Base-by-base conservation (phyloP, 2,329 filamentous ascomycete genomes). In the Penicillium sp. region DNA sequence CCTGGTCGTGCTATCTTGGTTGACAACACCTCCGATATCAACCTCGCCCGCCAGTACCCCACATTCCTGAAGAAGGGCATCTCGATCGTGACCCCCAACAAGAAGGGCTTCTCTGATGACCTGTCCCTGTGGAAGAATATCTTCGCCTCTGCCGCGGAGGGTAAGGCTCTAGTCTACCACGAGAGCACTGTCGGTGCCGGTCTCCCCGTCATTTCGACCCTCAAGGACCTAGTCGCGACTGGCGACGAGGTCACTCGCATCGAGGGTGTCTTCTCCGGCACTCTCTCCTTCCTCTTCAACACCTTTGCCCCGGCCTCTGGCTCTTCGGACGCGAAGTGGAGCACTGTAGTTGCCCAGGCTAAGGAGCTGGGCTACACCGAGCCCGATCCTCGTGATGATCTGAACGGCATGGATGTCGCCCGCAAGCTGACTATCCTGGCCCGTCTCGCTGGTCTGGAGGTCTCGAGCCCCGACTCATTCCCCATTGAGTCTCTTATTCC, bases 201-300 rank as follows among this genome's bases (percentile, higher is more conserved):
- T 2, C 84, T 99, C 55, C 95, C 95, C 6, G 90, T 98, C 62
- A 90, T 99, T 70, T 96, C 92, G 46, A 97, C 95, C 0, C 82
- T 99, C 64, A 94, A 93, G 73, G 95, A 99, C 71, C 84, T 99
- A 19, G 87, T 97, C 30, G 90, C 93, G 65, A 98, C 95, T 1
- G 95, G 95, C 51, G 95, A 99, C 74, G 84, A 92, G 74, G 89
- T 99, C 4, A 93, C 87, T 56, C 93, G 89, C 79, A 96, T 99
- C 69, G 94, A 98, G 80, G 95, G 95, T 67, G 94, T 99, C 54
- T 98, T 99, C 81, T 96, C 92, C 65, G 95, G 95, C 65, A 99
- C 95, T 59, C 94, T 99, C 88, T 96, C 91, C 43, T 99, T 97
- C 84, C 84, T 99, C 46, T 99, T 99, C 87, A 98, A 99, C 83